These are phyloP conservation scores for Fusarium sp. DNA, from an alignment of 2,329 filamentous ascomycete genomes.

Conservation along the genomic window DNA sequence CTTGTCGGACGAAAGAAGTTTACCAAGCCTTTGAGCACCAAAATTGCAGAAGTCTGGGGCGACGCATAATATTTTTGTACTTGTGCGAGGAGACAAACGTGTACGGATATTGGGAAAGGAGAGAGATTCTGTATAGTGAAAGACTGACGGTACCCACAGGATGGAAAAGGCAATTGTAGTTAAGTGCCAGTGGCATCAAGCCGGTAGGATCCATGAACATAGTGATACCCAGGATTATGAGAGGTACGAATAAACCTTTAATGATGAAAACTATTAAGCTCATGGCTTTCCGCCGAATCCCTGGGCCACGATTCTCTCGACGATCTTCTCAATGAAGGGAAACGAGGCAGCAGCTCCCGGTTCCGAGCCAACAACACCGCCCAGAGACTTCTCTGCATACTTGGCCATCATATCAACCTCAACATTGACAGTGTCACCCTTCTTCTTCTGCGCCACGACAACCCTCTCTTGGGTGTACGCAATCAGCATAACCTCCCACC, in stretches of 20 bases:
- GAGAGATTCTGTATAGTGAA: background rate
- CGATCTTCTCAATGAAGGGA: constrained; percentile 74
- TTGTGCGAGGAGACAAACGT: background rate
- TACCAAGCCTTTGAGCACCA: constrained; percentile 70
- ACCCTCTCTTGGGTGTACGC: constrained; percentile 95
- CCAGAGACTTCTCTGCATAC: constrained; percentile 89
- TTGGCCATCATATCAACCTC: constrained; percentile 91
- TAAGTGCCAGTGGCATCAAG: background rate
- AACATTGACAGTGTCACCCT: constrained; percentile 86
- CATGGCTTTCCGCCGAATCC: constrained; percentile 48
- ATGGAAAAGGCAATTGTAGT: background rate
- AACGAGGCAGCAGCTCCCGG: constrained; percentile 59
- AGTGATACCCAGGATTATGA: background rate
- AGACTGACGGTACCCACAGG: background rate
- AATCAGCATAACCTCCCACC: constrained; percentile 98
- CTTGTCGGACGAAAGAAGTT: constrained; percentile 76
- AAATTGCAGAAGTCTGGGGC: constrained; percentile 78
- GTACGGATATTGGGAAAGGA: background rate
- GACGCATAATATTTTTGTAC: constrained; percentile 48
- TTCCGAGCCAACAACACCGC: constrained; percentile 70
- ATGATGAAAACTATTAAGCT: constrained; percentile 13
- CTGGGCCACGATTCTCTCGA: constrained; percentile 78
- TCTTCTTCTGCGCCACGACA: constrained; percentile 79
- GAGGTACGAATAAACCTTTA: constrained; percentile 31
- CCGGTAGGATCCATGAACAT: background rate